Evolutionary conservation across 495 filamentous ascomycete species (phyloP).

Genomic region (Penicillium verhagenii): DNA sequence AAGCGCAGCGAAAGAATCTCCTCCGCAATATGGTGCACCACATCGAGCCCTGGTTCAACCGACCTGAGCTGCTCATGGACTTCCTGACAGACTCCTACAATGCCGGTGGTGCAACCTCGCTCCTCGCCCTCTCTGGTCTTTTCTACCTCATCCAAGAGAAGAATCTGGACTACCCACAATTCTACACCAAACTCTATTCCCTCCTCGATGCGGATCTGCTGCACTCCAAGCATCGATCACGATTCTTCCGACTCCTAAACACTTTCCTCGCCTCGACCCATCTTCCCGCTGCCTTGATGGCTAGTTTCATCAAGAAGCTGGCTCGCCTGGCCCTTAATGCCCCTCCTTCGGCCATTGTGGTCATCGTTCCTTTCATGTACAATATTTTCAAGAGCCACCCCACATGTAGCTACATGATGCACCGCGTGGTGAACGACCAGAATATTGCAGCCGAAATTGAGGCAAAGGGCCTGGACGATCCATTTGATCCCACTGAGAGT

Average conservation of each 20-base stretch:
- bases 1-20: conserved; percentile 73
- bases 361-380: conserved; percentile 88
- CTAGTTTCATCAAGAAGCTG: conserved; percentile 93
- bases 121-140: conserved; percentile 87
- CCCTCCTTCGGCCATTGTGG: conserved; percentile 84
- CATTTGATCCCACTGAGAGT: conserved; percentile 68
- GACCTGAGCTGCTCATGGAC: conserved; percentile 91
- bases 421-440: conserved; percentile 63
- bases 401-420: conserved; percentile 91
- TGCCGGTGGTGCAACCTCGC: conserved; percentile 75
- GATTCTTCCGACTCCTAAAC: conserved; percentile 89
- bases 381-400: conserved; percentile 92
- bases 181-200: conserved; percentile 92
- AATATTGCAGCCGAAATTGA: conserved; percentile 57
- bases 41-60: conserved; percentile 84
- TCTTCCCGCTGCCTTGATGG: conserved; percentile 84
- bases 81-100: conserved; percentile 93
- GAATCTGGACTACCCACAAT: conserved; percentile 94
- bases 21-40: conserved; percentile 68
- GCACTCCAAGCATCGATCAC: conserved; percentile 89
- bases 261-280: conserved; percentile 91
- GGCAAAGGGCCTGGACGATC: conserved; percentile 70
- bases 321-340: conserved; percentile 78
- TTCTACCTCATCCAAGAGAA: conserved; percentile 92
- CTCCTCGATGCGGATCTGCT: conserved; percentile 80